Conservation (phyloP, 768 basidiomycete genomes). For the Pleurotus ostreatus region DNA sequence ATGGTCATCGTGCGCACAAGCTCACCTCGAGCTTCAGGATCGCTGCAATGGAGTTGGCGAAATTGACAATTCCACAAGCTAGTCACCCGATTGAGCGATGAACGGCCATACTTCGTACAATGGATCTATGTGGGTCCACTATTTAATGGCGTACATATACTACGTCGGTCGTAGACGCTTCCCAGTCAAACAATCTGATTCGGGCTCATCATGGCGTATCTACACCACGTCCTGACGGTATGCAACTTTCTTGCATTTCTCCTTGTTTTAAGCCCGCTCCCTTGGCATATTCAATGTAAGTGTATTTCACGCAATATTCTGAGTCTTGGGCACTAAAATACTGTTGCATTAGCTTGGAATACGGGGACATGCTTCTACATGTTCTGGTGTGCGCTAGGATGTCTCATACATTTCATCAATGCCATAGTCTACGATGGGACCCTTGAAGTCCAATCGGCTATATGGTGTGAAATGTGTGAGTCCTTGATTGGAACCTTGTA, state of each 20-base stretch:
- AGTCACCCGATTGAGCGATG: too few relatives aligned
- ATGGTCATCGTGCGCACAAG: too few relatives aligned
- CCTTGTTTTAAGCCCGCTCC: neutral
- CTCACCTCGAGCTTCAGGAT: too few relatives aligned
- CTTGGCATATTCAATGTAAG: conserved; percentile 2
- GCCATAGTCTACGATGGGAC: conserved; percentile 31
- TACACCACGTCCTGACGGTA: neutral
- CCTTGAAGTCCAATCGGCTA: neutral
- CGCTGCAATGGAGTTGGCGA: too few relatives aligned
- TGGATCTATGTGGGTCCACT: too few relatives aligned
- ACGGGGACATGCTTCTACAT: conserved; percentile 51
- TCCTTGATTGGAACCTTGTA: neutral
- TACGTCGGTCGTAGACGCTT: too few relatives aligned
- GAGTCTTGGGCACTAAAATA: neutral
- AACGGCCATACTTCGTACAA: too few relatives aligned
- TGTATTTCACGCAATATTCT: neutral
- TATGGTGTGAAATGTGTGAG: conserved; percentile 5
- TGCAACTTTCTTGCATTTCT: conserved; percentile 4
- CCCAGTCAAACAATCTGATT: too few relatives aligned
- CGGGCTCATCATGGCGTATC: neutral
- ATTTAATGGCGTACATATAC: too few relatives aligned
- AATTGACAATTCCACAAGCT: too few relatives aligned
- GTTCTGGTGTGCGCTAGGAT: conserved; percentile 38
- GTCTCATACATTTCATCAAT: conserved; percentile 42
- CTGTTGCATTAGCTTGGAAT: conserved; percentile 33